Percentiles rank a stretch among this genome's conserved stretches.
Evolutionary conservation across 306 rosid genomes (phyloP).

Genomic region (Sechiopsis laciniata): DNA sequence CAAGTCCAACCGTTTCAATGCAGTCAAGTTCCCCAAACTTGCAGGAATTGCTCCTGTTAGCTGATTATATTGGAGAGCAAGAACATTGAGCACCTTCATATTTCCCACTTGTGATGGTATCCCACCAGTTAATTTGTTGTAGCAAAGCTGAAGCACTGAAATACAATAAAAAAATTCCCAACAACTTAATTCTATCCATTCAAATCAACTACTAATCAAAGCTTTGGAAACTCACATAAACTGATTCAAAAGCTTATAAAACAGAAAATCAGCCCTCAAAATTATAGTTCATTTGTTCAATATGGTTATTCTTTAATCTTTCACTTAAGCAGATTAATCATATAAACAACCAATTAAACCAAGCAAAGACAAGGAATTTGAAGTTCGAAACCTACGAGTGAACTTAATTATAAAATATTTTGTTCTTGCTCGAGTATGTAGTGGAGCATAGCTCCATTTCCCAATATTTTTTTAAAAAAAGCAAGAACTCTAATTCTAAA

Average conservation of each 20-base stretch:
- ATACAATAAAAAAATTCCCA: not conserved
- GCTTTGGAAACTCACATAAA: not conserved
- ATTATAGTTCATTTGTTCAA: not conserved
- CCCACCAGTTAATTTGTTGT: constrained; percentile 62
- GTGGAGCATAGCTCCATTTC: too few relatives aligned
- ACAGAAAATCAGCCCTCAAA: not conserved
- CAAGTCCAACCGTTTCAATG: constrained; percentile 58
- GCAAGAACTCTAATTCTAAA: too few relatives aligned
- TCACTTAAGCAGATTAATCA: not conserved
- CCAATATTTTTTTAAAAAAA: too few relatives aligned
- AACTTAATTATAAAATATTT: too few relatives aligned
- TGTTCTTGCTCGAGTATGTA: too few relatives aligned
- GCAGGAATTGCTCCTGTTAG: constrained; percentile 80
- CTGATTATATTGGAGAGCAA: constrained; percentile 72
- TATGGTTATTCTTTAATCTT: not conserved
- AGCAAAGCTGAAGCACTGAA: constrained; percentile 87
- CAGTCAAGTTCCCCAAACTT: constrained; percentile 55
- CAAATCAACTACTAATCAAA: not conserved
- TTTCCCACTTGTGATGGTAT: constrained; percentile 62
- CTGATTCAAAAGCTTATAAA: not conserved
- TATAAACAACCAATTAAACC: not conserved
- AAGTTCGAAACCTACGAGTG: not conserved
- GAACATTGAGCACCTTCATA: constrained; percentile 48
- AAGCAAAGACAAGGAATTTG: not conserved
- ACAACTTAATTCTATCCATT: not conserved